Evolutionary conservation across 2,329 filamentous ascomycete species (phyloP).

Genomic region (Fusarium staphyleae): DNA sequence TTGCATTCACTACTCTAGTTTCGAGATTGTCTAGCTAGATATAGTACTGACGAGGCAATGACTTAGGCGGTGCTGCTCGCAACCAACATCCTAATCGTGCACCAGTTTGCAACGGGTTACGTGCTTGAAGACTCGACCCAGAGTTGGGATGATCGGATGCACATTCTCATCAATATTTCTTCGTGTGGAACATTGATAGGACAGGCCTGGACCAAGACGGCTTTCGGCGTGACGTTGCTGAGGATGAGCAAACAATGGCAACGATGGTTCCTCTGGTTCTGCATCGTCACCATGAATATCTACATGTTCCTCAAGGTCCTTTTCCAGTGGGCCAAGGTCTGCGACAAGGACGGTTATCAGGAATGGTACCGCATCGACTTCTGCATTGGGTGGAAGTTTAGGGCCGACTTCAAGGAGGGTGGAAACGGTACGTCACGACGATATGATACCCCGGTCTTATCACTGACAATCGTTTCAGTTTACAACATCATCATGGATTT

Average conservation of each 20-base stretch:
- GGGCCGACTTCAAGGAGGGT: conserved; percentile 56
- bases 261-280: conserved; percentile 55
- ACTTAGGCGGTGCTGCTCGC: conserved; percentile 50
- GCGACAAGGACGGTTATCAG: conserved; percentile 51
- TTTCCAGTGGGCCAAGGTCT: conserved; percentile 58
- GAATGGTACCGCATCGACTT: conserved; percentile 57
- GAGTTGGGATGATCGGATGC: conserved; percentile 60
- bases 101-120: conserved; percentile 58
- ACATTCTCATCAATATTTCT: conserved; percentile 57
- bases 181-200: conserved; percentile 49
- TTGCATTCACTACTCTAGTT: neutral
- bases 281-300: conserved; percentile 56
- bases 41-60: neutral
- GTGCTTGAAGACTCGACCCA: conserved; percentile 47
- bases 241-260: conserved; percentile 55
- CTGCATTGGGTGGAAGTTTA: conserved; percentile 50
- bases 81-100: conserved; percentile 55
- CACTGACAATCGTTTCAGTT: conserved; percentile 43
- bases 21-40: too few species aligned
- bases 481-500: conserved; percentile 64
- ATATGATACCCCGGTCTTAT: rapidly evolving
- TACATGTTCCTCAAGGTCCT: conserved; percentile 57
- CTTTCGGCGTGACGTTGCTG: conserved; percentile 48
- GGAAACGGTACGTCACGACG: conserved; percentile 53
- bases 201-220: conserved; percentile 49